Evolutionary conservation across 192 early-diverging fungal genomes (phyloP).

Genomic region (Fimicolochytrium jonesii): DNA sequence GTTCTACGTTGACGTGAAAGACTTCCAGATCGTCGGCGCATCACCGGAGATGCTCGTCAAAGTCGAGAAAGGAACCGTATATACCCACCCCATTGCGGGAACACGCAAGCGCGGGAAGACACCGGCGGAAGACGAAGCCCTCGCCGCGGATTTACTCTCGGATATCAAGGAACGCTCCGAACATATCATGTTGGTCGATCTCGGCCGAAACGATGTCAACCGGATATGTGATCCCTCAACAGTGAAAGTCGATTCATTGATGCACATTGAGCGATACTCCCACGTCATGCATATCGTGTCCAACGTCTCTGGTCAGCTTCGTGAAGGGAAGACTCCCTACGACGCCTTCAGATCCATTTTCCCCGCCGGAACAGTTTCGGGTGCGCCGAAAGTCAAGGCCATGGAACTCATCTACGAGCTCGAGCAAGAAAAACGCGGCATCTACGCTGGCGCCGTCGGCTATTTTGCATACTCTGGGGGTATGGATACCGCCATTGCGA

Average conservation of each 20-base stretch:
- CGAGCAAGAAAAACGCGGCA: conserved; percentile 89
- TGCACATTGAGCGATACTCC: conserved; percentile 94
- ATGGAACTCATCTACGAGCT: conserved; percentile 90
- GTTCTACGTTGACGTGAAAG: conserved; percentile 96
- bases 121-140: conserved; percentile 78
- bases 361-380: conserved; percentile 97
- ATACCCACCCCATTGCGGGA: conserved; percentile 96
- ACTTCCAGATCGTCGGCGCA: conserved; percentile 93
- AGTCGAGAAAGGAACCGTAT: conserved; percentile 78
- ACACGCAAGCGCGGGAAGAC: conserved; percentile 89
- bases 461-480: conserved; percentile 91
- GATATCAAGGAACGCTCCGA: conserved; percentile 97
- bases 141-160: conserved; percentile 81
- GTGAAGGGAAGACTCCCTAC: conserved; percentile 84
- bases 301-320: conserved; percentile 85
- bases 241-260: conserved; percentile 92
- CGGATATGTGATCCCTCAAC: conserved; percentile 89
- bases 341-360: conserved; percentile 98
- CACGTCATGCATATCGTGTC: conserved; percentile 99
- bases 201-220: conserved; percentile 98
- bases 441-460: conserved; percentile 73
- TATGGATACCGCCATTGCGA: conserved; percentile 96
- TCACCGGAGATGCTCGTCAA: conserved; percentile 97
- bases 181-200: conserved; percentile 98
- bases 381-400: conserved; percentile 96